phyloP scores from a whole-genome alignment of 2,329 filamentous ascomycete species.

The Penicillium sp. region DNA sequence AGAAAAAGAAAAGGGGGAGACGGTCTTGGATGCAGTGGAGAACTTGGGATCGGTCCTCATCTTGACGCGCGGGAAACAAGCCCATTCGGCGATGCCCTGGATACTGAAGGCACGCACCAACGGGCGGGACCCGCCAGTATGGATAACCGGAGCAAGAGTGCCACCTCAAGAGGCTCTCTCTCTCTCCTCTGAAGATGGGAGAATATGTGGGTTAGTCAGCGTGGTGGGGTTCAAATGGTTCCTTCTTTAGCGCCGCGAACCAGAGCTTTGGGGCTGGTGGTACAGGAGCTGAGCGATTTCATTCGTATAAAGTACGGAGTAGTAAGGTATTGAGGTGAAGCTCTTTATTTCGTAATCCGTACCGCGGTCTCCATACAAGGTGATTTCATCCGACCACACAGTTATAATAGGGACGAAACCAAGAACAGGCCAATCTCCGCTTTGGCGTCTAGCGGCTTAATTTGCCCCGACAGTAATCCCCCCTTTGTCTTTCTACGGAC shows the following conservation, averaged over 20 bases:
- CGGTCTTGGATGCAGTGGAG: no score
- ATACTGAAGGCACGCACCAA: slow-evolving; percentile 7
- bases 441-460: slow-evolving; percentile 4
- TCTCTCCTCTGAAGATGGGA: neutral
- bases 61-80: slow-evolving; percentile 12
- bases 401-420: neutral
- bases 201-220: neutral
- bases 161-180: neutral
- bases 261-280: neutral
- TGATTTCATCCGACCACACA: neutral
- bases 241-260: neutral
- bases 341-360: neutral
- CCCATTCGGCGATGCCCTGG: slow-evolving; percentile 5
- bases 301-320: neutral
- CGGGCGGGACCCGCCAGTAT: slow-evolving; percentile 5
- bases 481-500: neutral
- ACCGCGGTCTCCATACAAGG: no score
- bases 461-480: neutral
- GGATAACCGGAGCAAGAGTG: neutral
- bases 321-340: neutral
- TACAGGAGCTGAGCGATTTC: neutral
- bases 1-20: neutral
- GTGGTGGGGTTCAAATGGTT: neutral
- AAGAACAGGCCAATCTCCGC: slow-evolving; percentile 1
- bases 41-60: slow-evolving; percentile 3